phyloP scores from a whole-genome alignment of 139 green algal genomes.

The Picochlorum sp. region DNA sequence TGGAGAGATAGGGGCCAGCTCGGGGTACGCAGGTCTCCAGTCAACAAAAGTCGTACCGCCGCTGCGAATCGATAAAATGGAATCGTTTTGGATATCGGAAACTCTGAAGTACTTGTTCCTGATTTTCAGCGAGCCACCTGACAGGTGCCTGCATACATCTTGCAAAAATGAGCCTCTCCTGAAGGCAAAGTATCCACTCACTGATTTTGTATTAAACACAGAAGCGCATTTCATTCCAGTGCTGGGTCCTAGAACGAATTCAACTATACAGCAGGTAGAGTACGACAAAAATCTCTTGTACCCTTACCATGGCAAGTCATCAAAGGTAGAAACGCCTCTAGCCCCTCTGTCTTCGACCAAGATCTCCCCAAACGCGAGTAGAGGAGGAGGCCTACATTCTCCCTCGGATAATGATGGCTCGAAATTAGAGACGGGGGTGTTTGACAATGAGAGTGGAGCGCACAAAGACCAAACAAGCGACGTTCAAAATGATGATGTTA shows the following conservation, averaged over 20 bases:
- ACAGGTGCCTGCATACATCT: conserved; percentile 23
- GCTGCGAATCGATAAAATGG: conserved; percentile 58
- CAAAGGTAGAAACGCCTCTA: no score
- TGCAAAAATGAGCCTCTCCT: conserved; percentile 8
- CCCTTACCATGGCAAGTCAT: no score
- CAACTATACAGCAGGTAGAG: no score
- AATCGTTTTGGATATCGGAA: conserved; percentile 80
- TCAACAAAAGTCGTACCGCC: conserved; percentile 46
- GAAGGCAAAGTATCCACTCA: conserved; percentile 42
- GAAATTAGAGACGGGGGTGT: no score
- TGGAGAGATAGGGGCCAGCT: conserved; percentile 1
- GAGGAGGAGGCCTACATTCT: no score
- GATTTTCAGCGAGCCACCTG: conserved; percentile 58
- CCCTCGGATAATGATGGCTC: no score
- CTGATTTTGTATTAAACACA: conserved; percentile 81
- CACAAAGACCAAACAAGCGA: no score
- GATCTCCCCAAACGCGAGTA: no score
- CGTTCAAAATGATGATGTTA: no score
- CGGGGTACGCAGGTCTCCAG: conserved; percentile 56
- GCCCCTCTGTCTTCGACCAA: no score
- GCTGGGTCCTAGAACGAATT: conserved; percentile 23
- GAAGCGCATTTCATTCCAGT: conserved; percentile 75
- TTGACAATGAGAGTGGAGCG: no score
- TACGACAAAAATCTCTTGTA: no score
- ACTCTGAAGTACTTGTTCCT: conserved; percentile 86